Evolutionary conservation across 1,139 yeast genomes (phyloP).

Genomic region (Nakaseomyces kungkrabaensis): DNA sequence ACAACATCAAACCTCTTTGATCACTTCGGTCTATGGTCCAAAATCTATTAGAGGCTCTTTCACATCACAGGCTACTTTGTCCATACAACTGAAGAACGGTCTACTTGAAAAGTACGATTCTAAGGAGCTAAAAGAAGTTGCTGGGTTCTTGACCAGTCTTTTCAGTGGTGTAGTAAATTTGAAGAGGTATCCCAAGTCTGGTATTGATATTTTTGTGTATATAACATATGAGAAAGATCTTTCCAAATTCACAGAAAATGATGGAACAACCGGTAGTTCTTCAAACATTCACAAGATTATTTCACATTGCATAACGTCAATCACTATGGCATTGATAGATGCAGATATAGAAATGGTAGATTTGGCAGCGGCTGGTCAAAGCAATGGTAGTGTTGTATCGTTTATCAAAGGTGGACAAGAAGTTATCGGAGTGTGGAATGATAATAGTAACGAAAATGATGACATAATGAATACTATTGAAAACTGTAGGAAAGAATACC

Average conservation of each 20-base stretch:
- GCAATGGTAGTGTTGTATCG: conserved; percentile 27
- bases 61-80: conserved; percentile 54
- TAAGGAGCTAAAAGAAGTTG: conserved; percentile 28
- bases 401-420: conserved; percentile 30
- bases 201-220: conserved; percentile 71
- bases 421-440: conserved; percentile 31
- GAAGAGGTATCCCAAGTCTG: conserved; percentile 77
- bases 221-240: conserved; percentile 27
- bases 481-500: conserved; percentile 17
- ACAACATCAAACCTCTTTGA: conserved; percentile 31
- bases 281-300: conserved; percentile 13
- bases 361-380: conserved; percentile 64
- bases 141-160: conserved; percentile 28
- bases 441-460: conserved; percentile 10
- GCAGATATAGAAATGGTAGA: conserved; percentile 75
- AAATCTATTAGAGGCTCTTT: conserved; percentile 76
- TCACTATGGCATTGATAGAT: conserved; percentile 69
- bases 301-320: conserved; percentile 37
- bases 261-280: not conserved
- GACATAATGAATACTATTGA: conserved; percentile 14
- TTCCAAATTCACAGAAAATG: conserved; percentile 7
- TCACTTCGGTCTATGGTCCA: conserved; percentile 79
- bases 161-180: conserved; percentile 41
- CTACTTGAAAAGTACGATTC: conserved; percentile 26
- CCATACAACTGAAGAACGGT: conserved; percentile 51